Evolutionary conservation across 257 asterid species (phyloP).

Genomic region (Osmanthus fragrans): DNA sequence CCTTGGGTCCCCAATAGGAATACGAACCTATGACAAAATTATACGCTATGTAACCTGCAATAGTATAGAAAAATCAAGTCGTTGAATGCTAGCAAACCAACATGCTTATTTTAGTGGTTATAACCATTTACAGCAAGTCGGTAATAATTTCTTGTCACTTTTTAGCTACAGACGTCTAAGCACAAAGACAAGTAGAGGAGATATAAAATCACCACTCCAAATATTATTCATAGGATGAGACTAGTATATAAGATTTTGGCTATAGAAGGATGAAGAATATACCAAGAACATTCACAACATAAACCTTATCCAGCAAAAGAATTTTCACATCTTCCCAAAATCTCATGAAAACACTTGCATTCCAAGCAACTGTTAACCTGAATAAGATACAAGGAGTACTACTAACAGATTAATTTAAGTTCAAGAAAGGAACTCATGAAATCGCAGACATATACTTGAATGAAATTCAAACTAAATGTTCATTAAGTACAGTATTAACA

Average conservation of each 20-base stretch:
- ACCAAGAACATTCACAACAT: slow-evolving; percentile 91
- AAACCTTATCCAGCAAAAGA: slow-evolving; percentile 70
- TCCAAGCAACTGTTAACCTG: slow-evolving; percentile 46
- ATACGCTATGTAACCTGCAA: slow-evolving; percentile 88
- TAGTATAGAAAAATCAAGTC: slow-evolving; percentile 19
- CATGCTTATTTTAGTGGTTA: background rate
- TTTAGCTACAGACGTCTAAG: background rate
- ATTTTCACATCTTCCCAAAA: slow-evolving; percentile 63
- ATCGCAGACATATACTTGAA: slow-evolving; percentile 4
- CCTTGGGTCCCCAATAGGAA: slow-evolving; percentile 99
- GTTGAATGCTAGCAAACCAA: slow-evolving; percentile 11
- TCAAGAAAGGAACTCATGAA: slow-evolving; percentile 1
- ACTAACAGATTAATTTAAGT: slow-evolving; percentile 14
- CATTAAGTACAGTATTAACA: slow-evolving; percentile 12
- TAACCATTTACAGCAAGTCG: slow-evolving; percentile 6
- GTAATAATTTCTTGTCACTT: slow-evolving; percentile 10
- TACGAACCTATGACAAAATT: slow-evolving; percentile 96
- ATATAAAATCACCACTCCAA: background rate
- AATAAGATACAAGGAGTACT: slow-evolving; percentile 21
- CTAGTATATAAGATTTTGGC: slow-evolving; percentile 7
- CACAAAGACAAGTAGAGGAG: background rate
- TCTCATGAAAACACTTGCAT: slow-evolving; percentile 28
- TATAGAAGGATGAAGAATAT: slow-evolving; percentile 29
- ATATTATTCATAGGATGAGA: background rate
- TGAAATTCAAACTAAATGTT: slow-evolving; percentile 11